These are phyloP conservation scores for Aspergillus sp. DNA, from an alignment of 2,329 filamentous ascomycete species.

Conservation along the genomic window DNA sequence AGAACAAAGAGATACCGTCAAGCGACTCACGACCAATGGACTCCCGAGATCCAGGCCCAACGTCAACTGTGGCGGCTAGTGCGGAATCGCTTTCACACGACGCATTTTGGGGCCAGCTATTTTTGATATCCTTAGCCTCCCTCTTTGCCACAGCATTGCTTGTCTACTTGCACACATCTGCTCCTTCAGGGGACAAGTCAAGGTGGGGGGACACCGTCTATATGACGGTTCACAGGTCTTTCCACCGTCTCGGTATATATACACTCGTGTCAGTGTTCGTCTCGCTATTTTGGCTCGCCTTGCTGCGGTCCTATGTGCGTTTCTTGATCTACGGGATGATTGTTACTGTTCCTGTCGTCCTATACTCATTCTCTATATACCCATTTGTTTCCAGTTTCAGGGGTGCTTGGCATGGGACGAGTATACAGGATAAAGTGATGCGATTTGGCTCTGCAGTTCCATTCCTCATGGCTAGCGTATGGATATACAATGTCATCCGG, in stretches of 20 bases:
- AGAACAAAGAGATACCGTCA: conserved; percentile 42
- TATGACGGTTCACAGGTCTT: conserved; percentile 74
- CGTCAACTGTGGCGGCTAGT: conserved; percentile 50
- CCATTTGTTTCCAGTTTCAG: conserved; percentile 85
- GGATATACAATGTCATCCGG: conserved; percentile 75
- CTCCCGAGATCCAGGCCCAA: conserved; percentile 46
- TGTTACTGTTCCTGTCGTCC: conserved; percentile 73
- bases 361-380: conserved; percentile 85
- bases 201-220: conserved; percentile 86
- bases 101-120: conserved; percentile 84
- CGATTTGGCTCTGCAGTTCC: conserved; percentile 76
- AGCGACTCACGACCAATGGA: conserved; percentile 40
- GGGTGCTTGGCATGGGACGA: conserved; percentile 62
- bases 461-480: conserved; percentile 61
- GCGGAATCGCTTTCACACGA: conserved; percentile 74
- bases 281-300: conserved; percentile 80
- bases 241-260: conserved; percentile 82
- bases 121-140: conserved; percentile 72
- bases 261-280: conserved; percentile 84
- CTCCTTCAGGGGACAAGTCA: conserved; percentile 58
- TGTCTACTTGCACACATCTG: conserved; percentile 78
- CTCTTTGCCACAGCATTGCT: conserved; percentile 83
- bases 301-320: conserved; percentile 78
- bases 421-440: conserved; percentile 82
- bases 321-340: conserved; percentile 74